phyloP scores from a whole-genome alignment of 805 yeast species.

The Citeromyces matritensis region DNA sequence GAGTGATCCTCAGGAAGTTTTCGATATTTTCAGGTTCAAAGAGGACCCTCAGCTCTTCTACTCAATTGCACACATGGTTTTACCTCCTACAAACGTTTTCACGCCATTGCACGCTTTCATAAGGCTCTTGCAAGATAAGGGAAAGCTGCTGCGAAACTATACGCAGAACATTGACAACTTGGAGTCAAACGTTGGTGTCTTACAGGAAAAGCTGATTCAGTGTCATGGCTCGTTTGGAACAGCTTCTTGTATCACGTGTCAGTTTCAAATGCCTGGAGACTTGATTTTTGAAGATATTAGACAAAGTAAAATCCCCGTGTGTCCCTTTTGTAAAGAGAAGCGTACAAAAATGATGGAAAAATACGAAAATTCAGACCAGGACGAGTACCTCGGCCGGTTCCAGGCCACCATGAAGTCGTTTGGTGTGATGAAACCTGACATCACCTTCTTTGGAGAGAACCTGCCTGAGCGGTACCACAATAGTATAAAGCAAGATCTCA shows the following conservation, averaged over 20 bases:
- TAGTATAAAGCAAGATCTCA: constrained; percentile 39
- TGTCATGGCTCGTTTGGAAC: constrained; percentile 90
- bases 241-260: constrained; percentile 75
- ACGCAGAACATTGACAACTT: constrained; percentile 86
- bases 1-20: constrained; percentile 83
- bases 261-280: constrained; percentile 49
- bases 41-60: constrained; percentile 72
- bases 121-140: constrained; percentile 55
- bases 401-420: constrained; percentile 18
- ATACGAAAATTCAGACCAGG: constrained; percentile 12
- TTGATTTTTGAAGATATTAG: constrained; percentile 46
- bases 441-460: constrained; percentile 82
- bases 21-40: constrained; percentile 55
- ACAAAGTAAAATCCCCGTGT: constrained; percentile 46
- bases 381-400: constrained; percentile 2
- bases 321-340: constrained; percentile 47
- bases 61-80: constrained; percentile 70
- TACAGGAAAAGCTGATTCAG: constrained; percentile 54
- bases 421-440: constrained; percentile 88
- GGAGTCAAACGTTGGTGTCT: constrained; percentile 69
- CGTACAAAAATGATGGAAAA: constrained; percentile 16
- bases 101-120: constrained; percentile 80
- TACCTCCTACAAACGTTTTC: constrained; percentile 54
- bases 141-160: constrained; percentile 67
- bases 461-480: constrained; percentile 60